A percentile compares a stretch with the other conserved stretches of the same genome.
Conservation (phyloP, 805 yeast species). For the Cyberlindnera mrakii region DNA sequence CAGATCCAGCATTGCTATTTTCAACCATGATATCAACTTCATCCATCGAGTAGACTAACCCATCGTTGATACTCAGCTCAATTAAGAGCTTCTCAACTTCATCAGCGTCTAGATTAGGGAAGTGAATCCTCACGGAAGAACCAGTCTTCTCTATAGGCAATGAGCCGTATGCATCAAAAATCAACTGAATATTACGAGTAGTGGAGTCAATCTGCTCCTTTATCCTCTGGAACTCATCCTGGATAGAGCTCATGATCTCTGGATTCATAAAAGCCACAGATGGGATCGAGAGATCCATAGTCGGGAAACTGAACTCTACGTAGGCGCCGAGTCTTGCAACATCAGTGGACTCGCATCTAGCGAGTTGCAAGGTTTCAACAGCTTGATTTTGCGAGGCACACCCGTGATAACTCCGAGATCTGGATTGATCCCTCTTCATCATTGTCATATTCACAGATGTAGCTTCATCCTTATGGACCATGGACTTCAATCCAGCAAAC, state of each 20-base stretch:
- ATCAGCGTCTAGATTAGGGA: conserved; percentile 61
- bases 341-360: conserved; percentile 27
- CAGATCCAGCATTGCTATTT: background rate
- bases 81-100: conserved; percentile 50
- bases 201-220: conserved; percentile 38
- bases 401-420: conserved; percentile 15
- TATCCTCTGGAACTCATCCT: conserved; percentile 30
- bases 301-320: conserved; percentile 53
- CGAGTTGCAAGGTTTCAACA: conserved; percentile 27
- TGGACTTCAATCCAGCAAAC: conserved; percentile 41
- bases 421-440: background rate
- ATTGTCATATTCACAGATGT: background rate
- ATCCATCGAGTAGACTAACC: conserved; percentile 40
- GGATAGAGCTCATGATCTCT: conserved; percentile 35
- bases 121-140: conserved; percentile 48
- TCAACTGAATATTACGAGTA: conserved; percentile 34
- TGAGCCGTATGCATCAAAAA: conserved; percentile 55
- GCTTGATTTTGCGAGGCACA: conserved; percentile 25
- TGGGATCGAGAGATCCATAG: conserved; percentile 30
- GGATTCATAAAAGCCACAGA: conserved; percentile 38
- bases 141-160: conserved; percentile 49
- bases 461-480: conserved; percentile 26
- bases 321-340: conserved; percentile 36
- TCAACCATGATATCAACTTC: conserved; percentile 5
- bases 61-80: conserved; percentile 56